Conservation (phyloP, 441 rosid species). For the Pelargonium citronellum region DNA sequence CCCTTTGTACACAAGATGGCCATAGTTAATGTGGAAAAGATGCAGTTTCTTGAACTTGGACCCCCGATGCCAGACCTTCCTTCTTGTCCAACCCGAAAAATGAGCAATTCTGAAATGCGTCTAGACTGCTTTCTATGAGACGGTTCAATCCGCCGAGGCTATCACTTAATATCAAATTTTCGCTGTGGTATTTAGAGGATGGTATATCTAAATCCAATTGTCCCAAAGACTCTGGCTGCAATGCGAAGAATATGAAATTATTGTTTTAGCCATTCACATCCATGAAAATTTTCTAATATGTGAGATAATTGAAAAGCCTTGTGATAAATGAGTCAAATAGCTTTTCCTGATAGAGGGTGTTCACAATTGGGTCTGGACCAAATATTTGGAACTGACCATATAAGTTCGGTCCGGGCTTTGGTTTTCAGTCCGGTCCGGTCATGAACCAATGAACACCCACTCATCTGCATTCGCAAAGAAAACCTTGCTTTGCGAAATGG, state of each 20-base stretch:
- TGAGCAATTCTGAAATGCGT: slow-evolving; percentile 85
- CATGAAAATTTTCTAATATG: too few species aligned
- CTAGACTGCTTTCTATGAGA: slow-evolving; percentile 85
- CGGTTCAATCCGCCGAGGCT: slow-evolving; percentile 85
- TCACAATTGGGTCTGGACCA: too few species aligned
- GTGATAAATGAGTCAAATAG: too few species aligned
- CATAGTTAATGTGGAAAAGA: slow-evolving; percentile 18
- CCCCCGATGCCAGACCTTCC: slow-evolving; percentile 46
- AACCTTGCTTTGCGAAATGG: too few species aligned
- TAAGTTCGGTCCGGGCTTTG: too few species aligned
- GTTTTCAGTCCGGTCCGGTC: too few species aligned
- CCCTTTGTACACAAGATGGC: neutral
- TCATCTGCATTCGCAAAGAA: too few species aligned
- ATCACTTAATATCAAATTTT: slow-evolving; percentile 62
- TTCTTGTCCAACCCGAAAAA: slow-evolving; percentile 72
- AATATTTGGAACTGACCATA: too few species aligned
- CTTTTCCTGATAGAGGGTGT: too few species aligned
- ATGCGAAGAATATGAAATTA: slow-evolving; percentile 20
- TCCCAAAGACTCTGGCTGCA: slow-evolving; percentile 90
- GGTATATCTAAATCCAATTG: slow-evolving; percentile 66
- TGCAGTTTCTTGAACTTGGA: slow-evolving; percentile 40
- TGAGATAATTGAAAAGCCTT: too few species aligned
- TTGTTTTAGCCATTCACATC: neutral
- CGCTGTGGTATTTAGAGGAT: slow-evolving; percentile 58
- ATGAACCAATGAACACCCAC: too few species aligned